Conservation (phyloP, 148 eudicot genomes). For the Fallopia convolvulus region DNA sequence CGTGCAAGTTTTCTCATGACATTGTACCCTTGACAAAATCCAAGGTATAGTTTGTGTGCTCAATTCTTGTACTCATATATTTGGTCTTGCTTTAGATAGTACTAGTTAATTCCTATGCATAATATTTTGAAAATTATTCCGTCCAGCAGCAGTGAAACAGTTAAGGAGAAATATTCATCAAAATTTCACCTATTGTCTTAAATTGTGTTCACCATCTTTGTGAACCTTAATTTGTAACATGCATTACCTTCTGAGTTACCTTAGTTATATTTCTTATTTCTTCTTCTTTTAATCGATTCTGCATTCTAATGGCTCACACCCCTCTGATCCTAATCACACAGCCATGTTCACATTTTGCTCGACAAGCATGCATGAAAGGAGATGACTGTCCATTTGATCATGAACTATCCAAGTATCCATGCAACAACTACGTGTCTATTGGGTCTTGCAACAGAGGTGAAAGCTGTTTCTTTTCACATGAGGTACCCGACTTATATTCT, state of each 20-base stretch:
- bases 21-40: conserved; percentile 82
- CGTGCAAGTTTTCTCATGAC: conserved; percentile 94
- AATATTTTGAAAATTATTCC: background rate
- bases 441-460: conserved; percentile 78
- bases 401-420: conserved; percentile 86
- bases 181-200: background rate
- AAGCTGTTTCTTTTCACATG: conserved; percentile 68
- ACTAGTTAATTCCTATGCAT: no score
- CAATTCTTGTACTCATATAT: background rate
- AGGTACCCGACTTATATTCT: conserved; percentile 35
- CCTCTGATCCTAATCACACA: conserved; percentile 19
- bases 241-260: background rate
- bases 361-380: conserved; percentile 89
- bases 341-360: conserved; percentile 91
- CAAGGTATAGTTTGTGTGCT: conserved; percentile 29
- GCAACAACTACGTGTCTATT: conserved; percentile 39
- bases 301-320: background rate
- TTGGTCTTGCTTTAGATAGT: no score
- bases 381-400: conserved; percentile 93
- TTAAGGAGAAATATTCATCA: background rate
- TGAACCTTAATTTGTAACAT: background rate
- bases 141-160: background rate
- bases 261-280: background rate
- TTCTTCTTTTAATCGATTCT: background rate
- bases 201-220: background rate